phyloP scores from a whole-genome alignment of 768 basidiomycete species.

The Serendipita sp. region DNA sequence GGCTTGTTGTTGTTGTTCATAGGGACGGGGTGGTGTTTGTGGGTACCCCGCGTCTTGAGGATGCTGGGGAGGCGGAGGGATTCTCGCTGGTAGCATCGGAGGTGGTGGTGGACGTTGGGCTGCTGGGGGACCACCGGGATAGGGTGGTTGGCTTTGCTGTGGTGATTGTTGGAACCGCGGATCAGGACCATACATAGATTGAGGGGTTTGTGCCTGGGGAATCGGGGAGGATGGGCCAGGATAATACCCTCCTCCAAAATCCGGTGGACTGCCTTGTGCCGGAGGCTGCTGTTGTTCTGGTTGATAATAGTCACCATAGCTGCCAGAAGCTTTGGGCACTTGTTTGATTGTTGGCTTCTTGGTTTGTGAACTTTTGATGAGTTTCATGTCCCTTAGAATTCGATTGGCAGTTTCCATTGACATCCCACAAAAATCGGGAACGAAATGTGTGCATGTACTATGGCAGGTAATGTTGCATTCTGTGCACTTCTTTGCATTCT shows the following conservation, averaged over 20 bases:
- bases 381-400: conserved; percentile 79
- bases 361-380: conserved; percentile 24
- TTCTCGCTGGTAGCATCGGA: not conserved
- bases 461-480: conserved; percentile 97
- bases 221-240: not conserved
- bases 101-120: not conserved
- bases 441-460: conserved; percentile 91
- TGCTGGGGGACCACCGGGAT: not conserved
- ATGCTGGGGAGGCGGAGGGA: not conserved
- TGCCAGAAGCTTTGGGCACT: conserved; percentile 12
- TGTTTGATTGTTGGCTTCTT: conserved; percentile 21
- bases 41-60: not conserved
- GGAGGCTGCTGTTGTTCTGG: not conserved
- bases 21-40: not conserved
- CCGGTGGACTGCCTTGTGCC: not conserved
- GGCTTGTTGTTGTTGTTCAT: not conserved
- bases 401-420: conserved; percentile 98
- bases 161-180: not conserved
- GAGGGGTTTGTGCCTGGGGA: not conserved
- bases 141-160: not conserved
- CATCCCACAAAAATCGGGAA: conserved; percentile 99
- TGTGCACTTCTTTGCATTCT: conserved; percentile 89
- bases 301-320: not conserved
- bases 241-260: not conserved
- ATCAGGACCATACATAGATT: not conserved